These are phyloP conservation scores for Orbilia javanica DNA, from an alignment of 2,329 filamentous ascomycete species.

Conservation along the genomic window DNA sequence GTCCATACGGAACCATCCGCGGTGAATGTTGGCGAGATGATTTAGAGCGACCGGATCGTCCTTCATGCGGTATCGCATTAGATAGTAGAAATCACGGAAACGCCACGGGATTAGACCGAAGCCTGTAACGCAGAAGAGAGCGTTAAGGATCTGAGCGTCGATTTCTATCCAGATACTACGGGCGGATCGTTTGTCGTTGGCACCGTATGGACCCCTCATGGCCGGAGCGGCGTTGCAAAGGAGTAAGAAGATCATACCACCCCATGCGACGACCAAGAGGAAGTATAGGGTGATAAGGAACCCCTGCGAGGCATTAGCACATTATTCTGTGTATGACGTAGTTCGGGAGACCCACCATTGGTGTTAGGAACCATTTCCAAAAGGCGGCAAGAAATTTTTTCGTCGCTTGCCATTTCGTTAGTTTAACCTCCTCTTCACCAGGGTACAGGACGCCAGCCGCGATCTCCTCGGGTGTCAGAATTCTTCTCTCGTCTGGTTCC, in stretches of 20 bases:
- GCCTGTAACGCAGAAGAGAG: slow-evolving; percentile 86
- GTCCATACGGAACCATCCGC: slow-evolving; percentile 79
- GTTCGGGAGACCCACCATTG: slow-evolving; percentile 65
- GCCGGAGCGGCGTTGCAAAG: slow-evolving; percentile 77
- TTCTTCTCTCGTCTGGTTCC: slow-evolving; percentile 61
- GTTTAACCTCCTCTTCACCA: slow-evolving; percentile 70
- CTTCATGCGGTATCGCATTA: slow-evolving; percentile 74
- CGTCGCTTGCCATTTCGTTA: slow-evolving; percentile 72
- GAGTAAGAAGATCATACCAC: slow-evolving; percentile 88
- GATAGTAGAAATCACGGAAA: slow-evolving; percentile 81
- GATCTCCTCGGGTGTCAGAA: slow-evolving; percentile 68
- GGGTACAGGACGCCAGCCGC: slow-evolving; percentile 74
- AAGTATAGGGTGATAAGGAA: slow-evolving; percentile 83
- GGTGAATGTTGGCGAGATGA: slow-evolving; percentile 79
- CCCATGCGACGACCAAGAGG: slow-evolving; percentile 86
- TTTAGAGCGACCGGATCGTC: slow-evolving; percentile 70
- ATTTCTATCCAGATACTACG: slow-evolving; percentile 87
- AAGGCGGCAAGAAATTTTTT: slow-evolving; percentile 73
- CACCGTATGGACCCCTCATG: slow-evolving; percentile 71
- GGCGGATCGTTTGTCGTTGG: slow-evolving; percentile 79
- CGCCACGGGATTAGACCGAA: slow-evolving; percentile 89
- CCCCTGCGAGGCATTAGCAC: slow-evolving; percentile 66
- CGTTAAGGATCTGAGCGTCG: slow-evolving; percentile 85
- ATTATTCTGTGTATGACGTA: background rate
- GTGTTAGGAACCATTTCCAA: slow-evolving; percentile 80